Evolutionary conservation across 495 filamentous ascomycete species (phyloP).

Genomic region (Letharia columbiana): DNA sequence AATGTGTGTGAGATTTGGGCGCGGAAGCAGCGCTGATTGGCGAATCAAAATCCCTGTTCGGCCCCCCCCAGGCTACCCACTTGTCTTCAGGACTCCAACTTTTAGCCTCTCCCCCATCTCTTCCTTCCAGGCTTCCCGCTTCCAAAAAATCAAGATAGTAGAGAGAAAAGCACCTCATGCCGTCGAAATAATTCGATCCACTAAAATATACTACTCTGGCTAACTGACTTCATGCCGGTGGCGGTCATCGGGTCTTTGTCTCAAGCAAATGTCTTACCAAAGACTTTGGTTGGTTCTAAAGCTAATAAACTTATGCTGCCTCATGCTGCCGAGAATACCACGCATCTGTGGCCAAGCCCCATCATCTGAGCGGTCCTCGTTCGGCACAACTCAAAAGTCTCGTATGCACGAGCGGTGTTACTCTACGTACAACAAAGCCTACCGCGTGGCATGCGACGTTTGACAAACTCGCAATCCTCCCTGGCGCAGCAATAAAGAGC

Average conservation of each 20-base stretch:
- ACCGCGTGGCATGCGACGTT: not conserved
- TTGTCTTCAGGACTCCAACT: conserved; percentile 13
- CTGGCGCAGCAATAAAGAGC: conserved; percentile 15
- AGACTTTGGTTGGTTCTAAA: conserved; percentile 9
- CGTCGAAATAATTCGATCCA: not conserved
- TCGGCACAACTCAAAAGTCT: conserved; percentile 10
- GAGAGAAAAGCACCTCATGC: not conserved
- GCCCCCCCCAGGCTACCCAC: conserved; percentile 11
- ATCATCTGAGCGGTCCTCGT: conserved; percentile 13
- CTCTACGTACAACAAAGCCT: conserved; percentile 6
- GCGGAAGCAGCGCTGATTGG: conserved; percentile 1
- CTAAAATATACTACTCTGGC: not conserved
- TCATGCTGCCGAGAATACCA: conserved; percentile 11
- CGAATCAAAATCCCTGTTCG: conserved; percentile 18
- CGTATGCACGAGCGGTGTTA: conserved; percentile 15
- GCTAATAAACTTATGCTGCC: conserved; percentile 9
- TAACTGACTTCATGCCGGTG: conserved; percentile 10
- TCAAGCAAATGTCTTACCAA: conserved; percentile 9
- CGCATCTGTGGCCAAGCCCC: conserved; percentile 8
- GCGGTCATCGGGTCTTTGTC: conserved; percentile 12
- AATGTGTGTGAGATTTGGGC: conserved; percentile 9
- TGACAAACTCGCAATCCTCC: conserved; percentile 17
- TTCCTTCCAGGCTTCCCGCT: conserved; percentile 13
- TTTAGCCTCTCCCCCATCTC: conserved; percentile 3
- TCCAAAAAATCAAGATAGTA: conserved; percentile 11